Percentiles rank a stretch among this genome's conserved stretches.
phyloP scores from a whole-genome alignment of 805 yeast genomes.

The Grigorovia jiainica region DNA sequence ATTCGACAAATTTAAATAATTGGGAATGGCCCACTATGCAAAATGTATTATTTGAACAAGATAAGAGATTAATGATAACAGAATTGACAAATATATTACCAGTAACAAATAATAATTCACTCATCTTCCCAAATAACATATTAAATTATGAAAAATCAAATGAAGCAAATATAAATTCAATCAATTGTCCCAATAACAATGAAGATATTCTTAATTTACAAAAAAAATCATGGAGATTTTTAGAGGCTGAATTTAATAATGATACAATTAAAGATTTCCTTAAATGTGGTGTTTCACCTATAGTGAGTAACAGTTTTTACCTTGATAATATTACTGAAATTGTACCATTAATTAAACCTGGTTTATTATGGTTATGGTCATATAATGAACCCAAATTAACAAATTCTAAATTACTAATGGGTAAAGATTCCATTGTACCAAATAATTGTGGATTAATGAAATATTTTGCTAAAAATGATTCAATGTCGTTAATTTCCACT shows the following conservation, averaged over 20 bases:
- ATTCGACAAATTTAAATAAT: not conserved
- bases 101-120: conserved; percentile 14
- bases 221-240: conserved; percentile 30
- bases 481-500: conserved; percentile 51
- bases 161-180: too few relatives aligned
- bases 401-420: conserved; percentile 6
- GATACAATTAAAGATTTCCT: conserved; percentile 32
- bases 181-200: conserved; percentile 14
- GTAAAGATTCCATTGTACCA: conserved; percentile 26
- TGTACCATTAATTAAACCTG: conserved; percentile 25
- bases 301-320: conserved; percentile 36
- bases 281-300: conserved; percentile 57
- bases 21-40: conserved; percentile 30
- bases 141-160: conserved; percentile 16
- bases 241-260: conserved; percentile 37
- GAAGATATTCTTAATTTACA: conserved; percentile 9
- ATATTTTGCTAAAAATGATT: conserved; percentile 11
- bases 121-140: conserved; percentile 16
- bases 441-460: conserved; percentile 37
- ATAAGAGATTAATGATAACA: conserved; percentile 31
- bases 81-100: conserved; percentile 25
- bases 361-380: conserved; percentile 69
- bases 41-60: conserved; percentile 28
- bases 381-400: conserved; percentile 38
- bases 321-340: conserved; percentile 20